These are phyloP conservation scores for Pleurotus eryngii DNA, from an alignment of 768 basidiomycete genomes.

Conservation along the genomic window DNA sequence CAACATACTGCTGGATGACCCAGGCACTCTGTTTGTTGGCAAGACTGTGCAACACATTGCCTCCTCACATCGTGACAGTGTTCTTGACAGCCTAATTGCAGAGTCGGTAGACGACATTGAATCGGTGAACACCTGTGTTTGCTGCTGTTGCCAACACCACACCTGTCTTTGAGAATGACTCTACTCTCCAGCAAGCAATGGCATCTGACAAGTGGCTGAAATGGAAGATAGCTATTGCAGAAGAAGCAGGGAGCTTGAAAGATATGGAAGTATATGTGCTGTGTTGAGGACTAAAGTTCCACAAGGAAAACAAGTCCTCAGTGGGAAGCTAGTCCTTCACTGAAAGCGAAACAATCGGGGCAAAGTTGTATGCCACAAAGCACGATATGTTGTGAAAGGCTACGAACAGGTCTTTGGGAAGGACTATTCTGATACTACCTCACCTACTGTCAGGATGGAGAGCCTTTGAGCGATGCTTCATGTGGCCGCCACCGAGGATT, in stretches of 20 bases:
- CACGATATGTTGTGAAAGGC: slow-evolving; percentile 38
- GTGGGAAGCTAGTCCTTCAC: slow-evolving; percentile 29
- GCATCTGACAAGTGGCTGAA: slow-evolving; percentile 9
- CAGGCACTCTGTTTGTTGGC: too few relatives aligned
- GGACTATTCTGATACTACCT: slow-evolving; percentile 26
- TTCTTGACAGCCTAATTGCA: too few relatives aligned
- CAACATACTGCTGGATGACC: too few relatives aligned
- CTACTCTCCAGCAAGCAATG: too few relatives aligned
- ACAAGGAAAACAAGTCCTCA: slow-evolving; percentile 23
- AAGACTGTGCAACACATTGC: too few relatives aligned
- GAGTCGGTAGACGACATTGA: too few relatives aligned
- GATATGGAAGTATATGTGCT: slow-evolving; percentile 25
- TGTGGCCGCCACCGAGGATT: slow-evolving; percentile 28
- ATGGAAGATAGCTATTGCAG: slow-evolving; percentile 22
- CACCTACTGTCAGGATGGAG: slow-evolving; percentile 32
- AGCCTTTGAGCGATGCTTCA: slow-evolving; percentile 33
- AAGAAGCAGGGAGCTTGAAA: slow-evolving; percentile 17
- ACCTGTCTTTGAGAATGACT: too few relatives aligned
- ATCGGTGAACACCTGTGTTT: too few relatives aligned
- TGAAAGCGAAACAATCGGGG: slow-evolving; percentile 36
- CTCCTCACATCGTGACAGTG: too few relatives aligned
- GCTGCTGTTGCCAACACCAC: too few relatives aligned
- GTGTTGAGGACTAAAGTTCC: slow-evolving; percentile 14
- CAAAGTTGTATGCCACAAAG: slow-evolving; percentile 30
- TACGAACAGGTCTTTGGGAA: slow-evolving; percentile 36